These are phyloP conservation scores for Rosa persica DNA, from an alignment of 306 rosid species.

Conservation along the genomic window DNA sequence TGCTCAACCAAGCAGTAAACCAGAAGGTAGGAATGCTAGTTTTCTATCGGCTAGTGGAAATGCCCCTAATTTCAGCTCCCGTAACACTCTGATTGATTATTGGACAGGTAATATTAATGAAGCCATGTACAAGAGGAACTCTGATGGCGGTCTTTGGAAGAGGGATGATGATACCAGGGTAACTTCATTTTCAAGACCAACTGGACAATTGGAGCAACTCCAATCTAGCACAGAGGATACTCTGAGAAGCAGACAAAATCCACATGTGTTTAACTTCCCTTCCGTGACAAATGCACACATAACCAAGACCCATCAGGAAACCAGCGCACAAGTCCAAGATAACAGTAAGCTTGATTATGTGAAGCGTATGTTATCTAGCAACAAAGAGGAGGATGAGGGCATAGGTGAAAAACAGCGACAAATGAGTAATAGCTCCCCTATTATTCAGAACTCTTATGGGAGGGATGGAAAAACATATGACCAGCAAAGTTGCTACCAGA, in stretches of 20 bases:
- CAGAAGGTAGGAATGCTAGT: conserved; percentile 36
- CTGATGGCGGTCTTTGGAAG: conserved; percentile 32
- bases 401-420: conserved; percentile 25
- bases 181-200: conserved; percentile 31
- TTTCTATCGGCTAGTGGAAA: conserved; percentile 8
- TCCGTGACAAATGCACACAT: conserved; percentile 25
- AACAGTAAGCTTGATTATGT: conserved; percentile 37
- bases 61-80: conserved; percentile 1
- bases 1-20: conserved; percentile 32
- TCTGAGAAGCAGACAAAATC: conserved; percentile 24
- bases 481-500: conserved; percentile 38
- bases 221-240: conserved; percentile 13
- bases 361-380: conserved; percentile 28
- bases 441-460: conserved; percentile 32
- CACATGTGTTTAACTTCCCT: conserved; percentile 24
- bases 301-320: conserved; percentile 24
- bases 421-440: conserved; percentile 35
- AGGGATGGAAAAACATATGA: conserved; percentile 35
- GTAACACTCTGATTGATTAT: conserved; percentile 23
- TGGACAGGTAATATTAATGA: conserved; percentile 41
- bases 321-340: conserved; percentile 28
- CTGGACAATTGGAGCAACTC: conserved; percentile 32
- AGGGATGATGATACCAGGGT: conserved; percentile 25
- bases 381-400: conserved; percentile 30
- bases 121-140: conserved; percentile 31